Evolutionary conservation across 2,329 filamentous ascomycete genomes (phyloP), one percentile per base, ranked within the genome.

Genomic region (Aspergillus transmontanensis): DNA sequence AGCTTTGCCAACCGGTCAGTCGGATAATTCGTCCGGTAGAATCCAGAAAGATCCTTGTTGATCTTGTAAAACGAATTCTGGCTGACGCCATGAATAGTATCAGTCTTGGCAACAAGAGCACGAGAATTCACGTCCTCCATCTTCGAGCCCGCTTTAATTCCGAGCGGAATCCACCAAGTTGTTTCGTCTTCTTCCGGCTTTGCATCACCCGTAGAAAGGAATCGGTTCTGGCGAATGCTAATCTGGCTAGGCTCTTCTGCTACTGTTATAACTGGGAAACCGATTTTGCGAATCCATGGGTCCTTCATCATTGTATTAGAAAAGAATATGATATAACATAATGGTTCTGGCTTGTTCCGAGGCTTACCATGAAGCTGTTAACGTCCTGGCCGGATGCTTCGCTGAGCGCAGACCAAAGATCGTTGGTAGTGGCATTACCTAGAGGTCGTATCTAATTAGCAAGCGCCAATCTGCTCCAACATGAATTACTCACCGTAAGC

Each of bases 281-380:
- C 95, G 69, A 98, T 96, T 81, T 94, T 95, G 71, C 90, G 89
- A 74, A 98, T 97, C 95, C 95, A 99, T 21, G 91, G 89, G 68
- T 92, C 86, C 81, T 83, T 64, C 54, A 58, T 7, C 21, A 57
- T 58, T 53, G 64, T 56, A 64, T 68, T 58, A 71, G 61, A 60
- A 23, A 14, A 26, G 14, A 36, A 11, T 16, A 11, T 21, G 36
- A 23, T 21, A 55, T 23, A 30, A 10, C 48, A 21, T 19, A 6
- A 58, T 23, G n/a, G 19, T 3, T 14, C 12, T 23, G 16, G 19
- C 7, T 21, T 16, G 28, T 30, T 43, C 2, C 36, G 7, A 19
- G 34, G 64, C 73, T 65, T 68, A 83, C 85, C 94, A 99, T 99
- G 74, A 98, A 90, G 56, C 84, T 84, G 68, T 90, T 89, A 41